These are phyloP conservation scores for Ruellia speciosa DNA, from an alignment of 305 asterid genomes.

Conservation along the genomic window DNA sequence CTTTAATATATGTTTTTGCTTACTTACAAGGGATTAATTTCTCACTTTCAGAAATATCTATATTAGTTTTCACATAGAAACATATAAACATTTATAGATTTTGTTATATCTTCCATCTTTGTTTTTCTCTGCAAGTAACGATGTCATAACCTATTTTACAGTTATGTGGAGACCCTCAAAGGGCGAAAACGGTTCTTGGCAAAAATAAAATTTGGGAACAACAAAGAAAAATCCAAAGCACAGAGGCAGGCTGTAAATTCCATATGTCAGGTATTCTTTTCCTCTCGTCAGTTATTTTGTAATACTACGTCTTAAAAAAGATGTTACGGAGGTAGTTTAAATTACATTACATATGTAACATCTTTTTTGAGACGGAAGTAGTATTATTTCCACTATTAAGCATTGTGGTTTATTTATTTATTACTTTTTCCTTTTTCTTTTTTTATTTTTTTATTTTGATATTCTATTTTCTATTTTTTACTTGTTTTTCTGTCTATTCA, in stretches of 20 bases:
- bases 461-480: no score
- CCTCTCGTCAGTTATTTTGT: no score
- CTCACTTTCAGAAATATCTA: slow-evolving; percentile 1
- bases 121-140: slow-evolving; percentile 12
- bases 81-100: no score
- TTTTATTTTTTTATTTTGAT: no score
- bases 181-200: slow-evolving; percentile 89
- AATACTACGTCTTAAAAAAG: no score
- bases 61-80: not conserved
- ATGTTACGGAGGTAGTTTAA: no score
- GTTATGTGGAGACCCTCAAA: slow-evolving; percentile 75
- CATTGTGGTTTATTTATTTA: no score
- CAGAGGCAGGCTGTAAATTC: slow-evolving; percentile 99
- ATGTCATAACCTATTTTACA: slow-evolving; percentile 29
- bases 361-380: no score
- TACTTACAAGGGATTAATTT: not conserved
- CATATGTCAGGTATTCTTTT: slow-evolving; percentile 66
- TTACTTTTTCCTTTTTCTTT: no score
- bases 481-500: slow-evolving; percentile 9
- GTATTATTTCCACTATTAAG: no score
- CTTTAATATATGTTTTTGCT: no score
- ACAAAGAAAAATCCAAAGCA: slow-evolving; percentile 84
- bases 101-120: slow-evolving; percentile 12
- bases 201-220: slow-evolving; percentile 77
- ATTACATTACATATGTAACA: no score